Conservation (phyloP, 2,329 filamentous ascomycete species). For the Harringtonia aguacate region DNA sequence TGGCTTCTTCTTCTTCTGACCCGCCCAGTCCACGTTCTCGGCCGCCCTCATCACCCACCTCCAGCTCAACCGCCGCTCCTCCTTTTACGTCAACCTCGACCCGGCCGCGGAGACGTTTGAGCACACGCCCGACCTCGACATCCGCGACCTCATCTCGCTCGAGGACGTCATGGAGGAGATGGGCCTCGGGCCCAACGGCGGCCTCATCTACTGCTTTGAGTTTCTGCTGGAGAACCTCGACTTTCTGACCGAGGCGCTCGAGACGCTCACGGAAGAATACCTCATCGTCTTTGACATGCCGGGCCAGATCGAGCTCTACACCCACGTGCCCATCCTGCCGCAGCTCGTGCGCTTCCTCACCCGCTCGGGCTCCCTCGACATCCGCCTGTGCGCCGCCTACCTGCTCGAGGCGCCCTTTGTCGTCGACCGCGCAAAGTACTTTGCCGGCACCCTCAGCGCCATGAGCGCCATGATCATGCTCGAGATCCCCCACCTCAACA, state of each 20-base stretch:
- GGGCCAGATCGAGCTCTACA: conserved; percentile 97
- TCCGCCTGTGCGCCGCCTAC: conserved; percentile 87
- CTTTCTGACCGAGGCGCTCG: conserved; percentile 77
- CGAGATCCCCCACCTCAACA: conserved; percentile 92
- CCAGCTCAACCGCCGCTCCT: conserved; percentile 79
- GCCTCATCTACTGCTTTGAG: conserved; percentile 93
- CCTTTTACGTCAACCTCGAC: conserved; percentile 97
- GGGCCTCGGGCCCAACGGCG: conserved; percentile 81
- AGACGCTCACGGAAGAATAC: conserved; percentile 84
- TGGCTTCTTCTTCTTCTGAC: background rate
- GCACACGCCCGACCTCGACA: conserved; percentile 87
- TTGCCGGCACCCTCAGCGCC: conserved; percentile 85
- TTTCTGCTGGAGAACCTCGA: conserved; percentile 91
- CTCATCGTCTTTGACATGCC: conserved; percentile 98
- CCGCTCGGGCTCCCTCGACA: conserved; percentile 68
- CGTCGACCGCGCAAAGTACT: conserved; percentile 93
- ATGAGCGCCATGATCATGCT: conserved; percentile 99
- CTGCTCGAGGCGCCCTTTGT: conserved; percentile 93
- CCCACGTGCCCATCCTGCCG: conserved; percentile 87
- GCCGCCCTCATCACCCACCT: conserved; percentile 87
- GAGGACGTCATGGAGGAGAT: conserved; percentile 97
- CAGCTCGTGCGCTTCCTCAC: conserved; percentile 73
- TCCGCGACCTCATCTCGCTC: conserved; percentile 86
- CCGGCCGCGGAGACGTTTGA: conserved; percentile 89
- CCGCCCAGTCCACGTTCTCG: conserved; percentile 75